Base-by-base conservation (phyloP, 306 rosid genomes). In the Myrica gale region DNA sequence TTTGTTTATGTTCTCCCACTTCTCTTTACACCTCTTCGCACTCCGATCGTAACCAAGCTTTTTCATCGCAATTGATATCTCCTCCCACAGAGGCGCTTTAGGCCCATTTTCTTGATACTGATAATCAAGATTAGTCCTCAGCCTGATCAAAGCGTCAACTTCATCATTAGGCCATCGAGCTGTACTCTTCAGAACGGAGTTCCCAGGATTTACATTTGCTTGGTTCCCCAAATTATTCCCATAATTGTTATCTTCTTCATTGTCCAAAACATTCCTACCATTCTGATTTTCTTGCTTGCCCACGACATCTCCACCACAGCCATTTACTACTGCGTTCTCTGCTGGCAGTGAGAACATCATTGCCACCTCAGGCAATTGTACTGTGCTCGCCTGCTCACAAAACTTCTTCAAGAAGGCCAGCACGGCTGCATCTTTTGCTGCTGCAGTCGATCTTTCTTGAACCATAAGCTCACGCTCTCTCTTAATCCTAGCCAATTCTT, bases 1-100 rank as follows among this genome's bases (percentile, higher is more conserved):
- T 51, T 93, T 93, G 89, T 93, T 93, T 78, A 93, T 93, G 80
- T 93, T 93, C 88, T 93, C 98, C 98, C 98, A 93, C 79, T 93
- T 93, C 92, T 93, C 98, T 68, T 93, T 93, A 56, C 98, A 93
- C 78, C 93, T 88, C 90, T 91, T 93, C 1, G 97, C 82, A 77
- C 83, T 93, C 46, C 97, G 77, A 62, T 89, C 68, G 39, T 89
- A 89, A 1, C 98, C 97, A 41, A 84, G 47, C 43, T 78, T 81
- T 44, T 86, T 88, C 97, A 92, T 89, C 48, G 84, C 91, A 1
- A 48, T 41, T 50, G 97, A 90, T 26, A 90, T 79, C 57, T 89
- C 94, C 72, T 90, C 97, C 97, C 97, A 92, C 6, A 90, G 85
- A 45, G 92, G 89, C 41, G 89, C 93, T 74, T 92, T 92, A 2